A percentile compares a stretch with the other conserved stretches of the same genome.
phyloP scores from a whole-genome alignment of 2,329 filamentous ascomycete species.

The Decorospora gaudefroyi region DNA sequence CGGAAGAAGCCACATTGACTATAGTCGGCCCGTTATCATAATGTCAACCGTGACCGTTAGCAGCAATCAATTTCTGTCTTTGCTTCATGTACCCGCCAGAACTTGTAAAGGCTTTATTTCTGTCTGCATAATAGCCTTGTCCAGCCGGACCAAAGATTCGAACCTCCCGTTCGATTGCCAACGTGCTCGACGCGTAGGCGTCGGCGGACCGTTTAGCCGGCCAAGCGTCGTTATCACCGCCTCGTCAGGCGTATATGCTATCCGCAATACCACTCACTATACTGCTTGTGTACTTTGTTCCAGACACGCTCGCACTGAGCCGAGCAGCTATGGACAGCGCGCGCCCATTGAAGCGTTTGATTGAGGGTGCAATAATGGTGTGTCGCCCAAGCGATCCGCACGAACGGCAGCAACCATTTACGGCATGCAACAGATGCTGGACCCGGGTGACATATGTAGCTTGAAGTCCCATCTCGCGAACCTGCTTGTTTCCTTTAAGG shows the following conservation, averaged over 20 bases:
- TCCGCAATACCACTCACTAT: conserved; percentile 35
- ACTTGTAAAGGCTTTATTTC: not conserved
- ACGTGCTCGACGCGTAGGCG: conserved; percentile 17
- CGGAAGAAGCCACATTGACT: conserved; percentile 1
- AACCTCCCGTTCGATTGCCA: conserved; percentile 10
- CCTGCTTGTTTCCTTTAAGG: no score
- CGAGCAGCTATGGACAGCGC: conserved; percentile 14
- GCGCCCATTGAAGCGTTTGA: conserved; percentile 11
- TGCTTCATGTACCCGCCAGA: not conserved
- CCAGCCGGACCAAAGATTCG: conserved; percentile 22
- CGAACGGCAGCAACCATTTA: conserved; percentile 17
- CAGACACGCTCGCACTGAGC: conserved; percentile 14
- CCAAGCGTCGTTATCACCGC: conserved; percentile 17
- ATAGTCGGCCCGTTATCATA: not conserved
- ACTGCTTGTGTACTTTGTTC: conserved; percentile 28
- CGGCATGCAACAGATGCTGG: conserved; percentile 1
- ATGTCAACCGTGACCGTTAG: conserved; percentile 6
- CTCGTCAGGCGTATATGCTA: conserved; percentile 22
- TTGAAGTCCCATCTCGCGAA: conserved; percentile 3
- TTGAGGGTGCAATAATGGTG: conserved; percentile 18
- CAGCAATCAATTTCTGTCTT: conserved; percentile 5
- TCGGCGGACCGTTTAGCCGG: conserved; percentile 38
- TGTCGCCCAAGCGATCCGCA: conserved; percentile 26
- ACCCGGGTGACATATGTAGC: conserved; percentile 23
- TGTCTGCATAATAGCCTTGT: conserved; percentile 10